A percentile compares a stretch with the other conserved stretches of the same genome.
Evolutionary conservation across 805 yeast species (phyloP).

Genomic region (Wickerhamomyces rabaulensis): DNA sequence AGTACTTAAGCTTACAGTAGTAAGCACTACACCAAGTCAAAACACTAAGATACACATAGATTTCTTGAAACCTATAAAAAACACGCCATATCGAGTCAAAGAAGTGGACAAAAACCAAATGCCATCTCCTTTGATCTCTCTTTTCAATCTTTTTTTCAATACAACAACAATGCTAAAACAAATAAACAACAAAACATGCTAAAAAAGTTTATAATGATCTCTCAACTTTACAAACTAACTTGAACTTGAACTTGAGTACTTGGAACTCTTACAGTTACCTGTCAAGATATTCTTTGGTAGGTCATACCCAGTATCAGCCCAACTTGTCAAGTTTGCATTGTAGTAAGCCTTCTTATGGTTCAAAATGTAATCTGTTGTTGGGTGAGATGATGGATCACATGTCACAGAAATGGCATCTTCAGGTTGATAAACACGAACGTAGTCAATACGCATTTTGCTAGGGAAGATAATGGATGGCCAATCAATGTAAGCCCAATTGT

Average conservation of each 20-base stretch:
- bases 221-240: background rate
- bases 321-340: conserved; percentile 39
- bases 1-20: no score
- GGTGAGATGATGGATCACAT: conserved; percentile 44
- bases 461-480: conserved; percentile 43
- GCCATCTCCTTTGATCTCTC: no score
- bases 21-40: no score
- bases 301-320: conserved; percentile 39
- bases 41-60: background rate
- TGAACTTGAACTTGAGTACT: conserved; percentile 3
- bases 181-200: background rate
- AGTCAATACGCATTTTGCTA: conserved; percentile 36
- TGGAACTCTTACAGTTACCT: conserved; percentile 14
- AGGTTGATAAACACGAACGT: conserved; percentile 47
- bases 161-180: background rate
- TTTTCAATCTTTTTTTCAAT: background rate
- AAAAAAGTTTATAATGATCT: background rate
- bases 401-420: conserved; percentile 32
- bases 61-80: background rate
- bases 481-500: conserved; percentile 46
- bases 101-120: no score
- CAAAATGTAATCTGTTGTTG: conserved; percentile 41
- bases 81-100: background rate
- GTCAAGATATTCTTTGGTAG: conserved; percentile 35
- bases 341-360: conserved; percentile 36